A percentile compares a stretch with the other conserved stretches of the same genome.
Conservation (phyloP, 169 alveolate species). For the Eimeria sp. region DNA sequence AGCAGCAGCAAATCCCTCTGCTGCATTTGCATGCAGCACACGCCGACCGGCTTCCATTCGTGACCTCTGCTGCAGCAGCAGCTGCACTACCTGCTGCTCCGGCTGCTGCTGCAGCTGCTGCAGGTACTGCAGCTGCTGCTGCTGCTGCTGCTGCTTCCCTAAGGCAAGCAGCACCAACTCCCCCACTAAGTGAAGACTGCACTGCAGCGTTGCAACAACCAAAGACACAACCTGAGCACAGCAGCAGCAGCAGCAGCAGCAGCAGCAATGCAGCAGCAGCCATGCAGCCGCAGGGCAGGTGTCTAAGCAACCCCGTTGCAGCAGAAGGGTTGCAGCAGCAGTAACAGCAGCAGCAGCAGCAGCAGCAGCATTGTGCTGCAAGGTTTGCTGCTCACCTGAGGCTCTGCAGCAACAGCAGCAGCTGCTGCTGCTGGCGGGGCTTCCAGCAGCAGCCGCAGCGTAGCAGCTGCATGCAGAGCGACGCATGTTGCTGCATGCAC, state of each 20-base stretch:
- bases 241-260: conserved; percentile 30
- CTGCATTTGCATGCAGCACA: conserved; percentile 39
- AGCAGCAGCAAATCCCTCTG: conserved; percentile 48
- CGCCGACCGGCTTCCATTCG: background rate
- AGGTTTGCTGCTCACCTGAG: background rate
- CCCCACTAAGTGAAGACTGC: conserved; percentile 38
- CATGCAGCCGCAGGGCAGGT: background rate
- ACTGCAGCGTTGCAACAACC: conserved; percentile 55
- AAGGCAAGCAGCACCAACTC: conserved; percentile 61
- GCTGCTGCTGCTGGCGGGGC: conserved; percentile 54
- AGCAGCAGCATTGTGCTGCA: conserved; percentile 13
- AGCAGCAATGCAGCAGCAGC: background rate
- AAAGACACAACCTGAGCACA: conserved; percentile 15
- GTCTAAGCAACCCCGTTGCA: background rate
- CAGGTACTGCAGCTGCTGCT: too few species aligned
- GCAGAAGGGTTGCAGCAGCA: background rate
- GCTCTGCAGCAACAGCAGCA: conserved; percentile 66
- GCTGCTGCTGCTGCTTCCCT: conserved; percentile 32
- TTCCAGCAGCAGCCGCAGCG: conserved; percentile 71
- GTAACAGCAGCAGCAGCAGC: conserved; percentile 28
- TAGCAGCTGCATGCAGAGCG: conserved; percentile 42
- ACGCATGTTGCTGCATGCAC: conserved; percentile 16
- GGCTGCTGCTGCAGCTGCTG: conserved; percentile 17
- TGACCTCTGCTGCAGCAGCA: conserved; percentile 4
- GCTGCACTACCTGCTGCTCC: conserved; percentile 41